Evolutionary conservation across 441 rosid species (phyloP), one percentile per base, ranked within the genome.

Genomic region (Gossypium laxum): DNA sequence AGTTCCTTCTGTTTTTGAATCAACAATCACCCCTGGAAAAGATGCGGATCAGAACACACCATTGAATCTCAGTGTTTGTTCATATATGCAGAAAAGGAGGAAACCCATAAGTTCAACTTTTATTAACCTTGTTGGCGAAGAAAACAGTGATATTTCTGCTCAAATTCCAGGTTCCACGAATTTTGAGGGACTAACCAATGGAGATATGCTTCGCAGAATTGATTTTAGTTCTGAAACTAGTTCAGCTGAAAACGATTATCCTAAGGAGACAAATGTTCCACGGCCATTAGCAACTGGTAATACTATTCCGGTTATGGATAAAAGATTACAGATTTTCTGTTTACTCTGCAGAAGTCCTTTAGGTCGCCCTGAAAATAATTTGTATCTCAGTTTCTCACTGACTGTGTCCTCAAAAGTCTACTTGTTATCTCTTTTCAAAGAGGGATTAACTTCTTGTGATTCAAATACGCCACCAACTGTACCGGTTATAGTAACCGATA

Each of bases 51-150:
- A 73, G 15, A 75, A 73, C 66, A 76, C 74, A 50, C 73, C 92
- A 76, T 65, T 80, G 73, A 81, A 81, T 81, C 61, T 51, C 45
- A 93, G 98, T 70, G 91, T 82, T 74, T 90, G 85, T 80, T 94
- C 96, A 72, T 91, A 78, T 75, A 76, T 80, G 71, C 82, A 77
- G 69, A 92, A 90, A 78, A 82, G 87, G 80, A 88, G 88, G 83
- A 85, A 79, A 80, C 74, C 71, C 67, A 64, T 75, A n/a, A 70
- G 63, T 80, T 83, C 79, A 19, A 81, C 85, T 48, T 71, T 77
- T 66, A 74, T 78, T 65, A 76, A 78, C 75, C 83, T 85, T 62
- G 38, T 78, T 68, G 70, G 54, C 22, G 83, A 76, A 52, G 86
- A 76, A 76, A 58, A 62, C 70, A 58, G 67, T 72, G 76, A 77